phyloP scores from a whole-genome alignment of 345 rosid species.

The Clarkia xantiana region DNA sequence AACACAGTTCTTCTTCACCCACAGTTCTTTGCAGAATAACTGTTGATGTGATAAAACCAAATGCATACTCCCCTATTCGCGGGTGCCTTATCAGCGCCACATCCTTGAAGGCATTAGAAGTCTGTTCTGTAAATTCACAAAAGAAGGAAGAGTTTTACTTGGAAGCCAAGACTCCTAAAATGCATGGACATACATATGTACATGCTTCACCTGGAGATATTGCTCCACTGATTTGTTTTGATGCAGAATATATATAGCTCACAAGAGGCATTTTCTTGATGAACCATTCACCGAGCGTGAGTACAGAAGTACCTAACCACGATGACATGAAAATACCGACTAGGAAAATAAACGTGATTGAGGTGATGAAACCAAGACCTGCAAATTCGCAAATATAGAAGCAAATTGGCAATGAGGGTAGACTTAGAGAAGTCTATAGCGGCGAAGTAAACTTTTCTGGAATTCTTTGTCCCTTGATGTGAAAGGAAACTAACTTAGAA shows the following conservation, averaged over 20 bases:
- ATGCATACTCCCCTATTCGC: too few relatives aligned
- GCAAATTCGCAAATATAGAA: conserved; percentile 1
- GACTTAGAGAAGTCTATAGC: background rate
- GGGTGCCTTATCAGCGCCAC: conserved; percentile 48
- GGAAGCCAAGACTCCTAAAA: too few relatives aligned
- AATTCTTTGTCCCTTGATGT: too few relatives aligned
- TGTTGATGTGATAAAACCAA: too few relatives aligned
- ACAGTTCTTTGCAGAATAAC: conserved; percentile 26
- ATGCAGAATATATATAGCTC: conserved; percentile 37
- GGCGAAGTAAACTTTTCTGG: too few relatives aligned
- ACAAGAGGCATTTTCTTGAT: conserved; percentile 44
- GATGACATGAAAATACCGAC: conserved; percentile 52
- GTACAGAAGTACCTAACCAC: conserved; percentile 40
- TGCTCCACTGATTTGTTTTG: conserved; percentile 45
- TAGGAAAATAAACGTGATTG: conserved; percentile 34
- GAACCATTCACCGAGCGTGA: conserved; percentile 41
- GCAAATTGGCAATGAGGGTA: background rate
- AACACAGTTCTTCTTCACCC: conserved; percentile 37
- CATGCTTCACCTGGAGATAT: conserved; percentile 39
- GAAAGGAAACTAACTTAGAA: too few relatives aligned
- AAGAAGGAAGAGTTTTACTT: too few relatives aligned
- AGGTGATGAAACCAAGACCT: conserved; percentile 45
- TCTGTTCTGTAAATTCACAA: conserved; percentile 26
- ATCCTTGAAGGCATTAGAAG: conserved; percentile 40
- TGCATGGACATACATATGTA: too few relatives aligned